Evolutionary conservation across 2,329 filamentous ascomycete genomes (phyloP).

Genomic region (Fusarium udum): DNA sequence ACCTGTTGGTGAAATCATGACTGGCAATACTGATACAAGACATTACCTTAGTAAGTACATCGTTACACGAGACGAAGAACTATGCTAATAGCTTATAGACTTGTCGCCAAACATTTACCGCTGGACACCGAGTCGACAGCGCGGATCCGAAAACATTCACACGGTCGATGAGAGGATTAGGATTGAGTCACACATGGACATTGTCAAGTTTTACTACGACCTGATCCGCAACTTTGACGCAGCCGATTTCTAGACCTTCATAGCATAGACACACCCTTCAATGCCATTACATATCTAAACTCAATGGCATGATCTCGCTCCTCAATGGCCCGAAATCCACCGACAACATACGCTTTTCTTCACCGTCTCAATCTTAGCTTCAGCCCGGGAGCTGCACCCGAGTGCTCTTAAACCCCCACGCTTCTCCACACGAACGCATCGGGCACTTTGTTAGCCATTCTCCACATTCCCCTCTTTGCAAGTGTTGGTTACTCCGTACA

Average conservation of each 20-base stretch:
- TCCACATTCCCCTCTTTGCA: slow-evolving; percentile 17
- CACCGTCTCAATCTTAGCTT: slow-evolving; percentile 1
- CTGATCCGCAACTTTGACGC: slow-evolving; percentile 57
- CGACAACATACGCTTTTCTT: not conserved
- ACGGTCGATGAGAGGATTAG: slow-evolving; percentile 54
- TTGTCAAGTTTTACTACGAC: slow-evolving; percentile 56
- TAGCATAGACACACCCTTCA: not conserved
- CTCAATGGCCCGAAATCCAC: not conserved
- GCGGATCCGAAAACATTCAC: slow-evolving; percentile 48
- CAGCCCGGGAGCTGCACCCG: not conserved
- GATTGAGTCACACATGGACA: slow-evolving; percentile 52
- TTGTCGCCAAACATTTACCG: slow-evolving; percentile 52
- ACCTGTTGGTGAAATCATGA: slow-evolving; percentile 58
- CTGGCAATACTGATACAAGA: slow-evolving; percentile 55
- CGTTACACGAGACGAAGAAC: not conserved
- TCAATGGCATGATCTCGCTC: not conserved
- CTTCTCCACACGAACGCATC: slow-evolving; percentile 18
- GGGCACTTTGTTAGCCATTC: slow-evolving; percentile 6
- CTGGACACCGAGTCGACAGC: slow-evolving; percentile 52
- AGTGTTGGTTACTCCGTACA: not conserved
- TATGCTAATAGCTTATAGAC: slow-evolving; percentile 30
- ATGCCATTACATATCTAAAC: not conserved
- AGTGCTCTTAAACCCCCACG: slow-evolving; percentile 10
- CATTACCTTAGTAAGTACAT: slow-evolving; percentile 50
- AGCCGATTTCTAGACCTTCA: slow-evolving; percentile 40